Evolutionary conservation across 768 basidiomycete species (phyloP).

Genomic region (Rhodosporidiobolus sp.): DNA sequence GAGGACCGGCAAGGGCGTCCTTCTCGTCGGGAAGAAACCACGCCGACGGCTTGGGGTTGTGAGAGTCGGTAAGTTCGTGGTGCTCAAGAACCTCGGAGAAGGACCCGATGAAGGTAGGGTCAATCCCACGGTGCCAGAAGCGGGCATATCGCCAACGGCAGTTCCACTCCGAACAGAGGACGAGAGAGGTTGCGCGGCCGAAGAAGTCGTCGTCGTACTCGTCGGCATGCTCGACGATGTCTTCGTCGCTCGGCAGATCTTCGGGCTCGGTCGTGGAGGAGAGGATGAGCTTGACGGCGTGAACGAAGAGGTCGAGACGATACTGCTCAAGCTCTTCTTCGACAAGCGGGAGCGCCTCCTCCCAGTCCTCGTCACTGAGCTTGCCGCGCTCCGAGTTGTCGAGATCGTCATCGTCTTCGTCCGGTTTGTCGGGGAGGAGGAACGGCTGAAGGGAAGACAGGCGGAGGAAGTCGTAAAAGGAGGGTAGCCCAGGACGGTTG

Average conservation of each 20-base stretch:
- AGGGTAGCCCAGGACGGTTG: too few species aligned
- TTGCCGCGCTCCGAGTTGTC: not conserved
- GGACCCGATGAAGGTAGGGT: not conserved
- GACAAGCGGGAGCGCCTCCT: not conserved
- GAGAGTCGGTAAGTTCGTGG: not conserved
- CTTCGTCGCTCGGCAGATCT: not conserved
- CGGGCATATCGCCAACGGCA: not conserved
- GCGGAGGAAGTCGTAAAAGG: not conserved
- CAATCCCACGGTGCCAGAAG: too few species aligned
- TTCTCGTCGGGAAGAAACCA: not conserved
- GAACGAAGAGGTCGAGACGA: not conserved
- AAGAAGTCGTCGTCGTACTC: conserved; percentile 17
- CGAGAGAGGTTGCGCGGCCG: conserved; percentile 1
- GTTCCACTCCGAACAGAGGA: conserved; percentile 6
- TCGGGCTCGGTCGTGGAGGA: not conserved
- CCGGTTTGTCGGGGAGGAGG: not conserved
- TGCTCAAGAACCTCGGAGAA: conserved; percentile 13
- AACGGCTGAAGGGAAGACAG: not conserved
- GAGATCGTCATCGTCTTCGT: not conserved
- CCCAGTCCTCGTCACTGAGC: conserved; percentile 6
- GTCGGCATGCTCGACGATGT: not conserved
- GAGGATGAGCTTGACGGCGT: conserved; percentile 1
- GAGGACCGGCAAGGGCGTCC: not conserved
- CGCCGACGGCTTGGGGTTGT: not conserved
- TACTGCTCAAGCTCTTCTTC: conserved; percentile 1